phyloP scores from a whole-genome alignment of 108 stramenopile genomes.

The Fistulifera pelliculosa region DNA sequence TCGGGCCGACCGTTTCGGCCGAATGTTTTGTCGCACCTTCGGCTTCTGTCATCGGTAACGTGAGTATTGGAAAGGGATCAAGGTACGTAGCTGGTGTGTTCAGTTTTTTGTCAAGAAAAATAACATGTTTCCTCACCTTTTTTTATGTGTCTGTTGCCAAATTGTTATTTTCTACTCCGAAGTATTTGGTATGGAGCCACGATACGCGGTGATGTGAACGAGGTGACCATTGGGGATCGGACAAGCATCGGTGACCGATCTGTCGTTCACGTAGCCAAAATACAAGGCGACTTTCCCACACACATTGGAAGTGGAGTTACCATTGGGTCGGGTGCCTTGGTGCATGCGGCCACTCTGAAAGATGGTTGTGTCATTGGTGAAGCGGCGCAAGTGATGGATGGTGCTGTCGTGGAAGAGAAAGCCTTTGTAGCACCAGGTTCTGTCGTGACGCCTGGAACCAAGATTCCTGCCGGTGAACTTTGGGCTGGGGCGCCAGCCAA shows the following conservation, averaged over 20 bases:
- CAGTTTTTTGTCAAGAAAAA: no score
- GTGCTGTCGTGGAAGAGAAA: slow-evolving; percentile 68
- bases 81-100: no score
- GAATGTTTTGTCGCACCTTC: slow-evolving; percentile 76
- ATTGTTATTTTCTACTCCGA: slow-evolving; percentile 1
- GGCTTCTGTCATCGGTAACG: slow-evolving; percentile 73
- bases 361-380: slow-evolving; percentile 73
- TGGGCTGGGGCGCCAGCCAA: slow-evolving; percentile 92
- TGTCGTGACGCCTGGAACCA: slow-evolving; percentile 74
- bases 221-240: slow-evolving; percentile 69
- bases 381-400: slow-evolving; percentile 86
- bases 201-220: slow-evolving; percentile 79
- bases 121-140: not conserved
- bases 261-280: slow-evolving; percentile 92
- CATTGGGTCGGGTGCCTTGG: slow-evolving; percentile 71
- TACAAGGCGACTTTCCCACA: slow-evolving; percentile 83
- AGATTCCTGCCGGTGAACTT: slow-evolving; percentile 67
- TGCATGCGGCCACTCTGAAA: slow-evolving; percentile 88
- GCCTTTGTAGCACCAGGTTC: slow-evolving; percentile 76
- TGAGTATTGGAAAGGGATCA: slow-evolving; percentile 57
- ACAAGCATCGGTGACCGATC: slow-evolving; percentile 85
- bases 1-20: slow-evolving; percentile 56
- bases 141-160: slow-evolving; percentile 1
- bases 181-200: slow-evolving; percentile 87
- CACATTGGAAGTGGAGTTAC: slow-evolving; percentile 82